Percentiles rank a stretch among this genome's conserved stretches.
Evolutionary conservation across 176 grass and related monocot genomes (phyloP).

Genomic region (Cymbopogon citratus): DNA sequence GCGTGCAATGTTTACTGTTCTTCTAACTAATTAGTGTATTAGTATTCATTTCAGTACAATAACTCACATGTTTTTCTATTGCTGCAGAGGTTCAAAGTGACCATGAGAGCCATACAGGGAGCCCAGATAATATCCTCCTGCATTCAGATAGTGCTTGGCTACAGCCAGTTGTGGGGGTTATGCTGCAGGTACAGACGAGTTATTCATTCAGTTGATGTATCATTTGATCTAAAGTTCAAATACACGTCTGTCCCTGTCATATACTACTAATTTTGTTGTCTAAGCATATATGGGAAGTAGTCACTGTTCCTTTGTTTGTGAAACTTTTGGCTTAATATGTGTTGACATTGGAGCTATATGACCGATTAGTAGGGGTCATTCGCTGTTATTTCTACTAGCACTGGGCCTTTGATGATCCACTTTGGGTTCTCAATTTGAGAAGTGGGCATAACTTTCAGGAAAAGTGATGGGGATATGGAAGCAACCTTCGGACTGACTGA

Average conservation of each 20-base stretch:
- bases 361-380: background rate
- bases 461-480: conserved; percentile 13
- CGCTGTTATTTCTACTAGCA: background rate
- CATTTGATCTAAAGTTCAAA: background rate
- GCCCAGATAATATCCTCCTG: conserved; percentile 72
- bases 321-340: too few relatives aligned
- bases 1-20: background rate
- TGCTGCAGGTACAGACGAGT: conserved; percentile 61
- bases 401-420: background rate
- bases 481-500: conserved; percentile 15
- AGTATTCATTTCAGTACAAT: background rate
- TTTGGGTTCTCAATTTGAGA: conserved; percentile 8
- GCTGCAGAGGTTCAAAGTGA: conserved; percentile 59
- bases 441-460: conserved; percentile 25
- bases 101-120: conserved; percentile 79
- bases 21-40: background rate
- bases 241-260: background rate
- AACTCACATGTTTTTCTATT: background rate
- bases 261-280: background rate
- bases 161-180: conserved; percentile 82
- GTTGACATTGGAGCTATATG: background rate
- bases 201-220: conserved; percentile 4
- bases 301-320: background rate
- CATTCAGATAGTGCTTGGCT: conserved; percentile 87
- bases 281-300: background rate